These are phyloP conservation scores for Melaleuca alternifolia DNA, from an alignment of 345 rosid genomes.

Conservation along the genomic window DNA sequence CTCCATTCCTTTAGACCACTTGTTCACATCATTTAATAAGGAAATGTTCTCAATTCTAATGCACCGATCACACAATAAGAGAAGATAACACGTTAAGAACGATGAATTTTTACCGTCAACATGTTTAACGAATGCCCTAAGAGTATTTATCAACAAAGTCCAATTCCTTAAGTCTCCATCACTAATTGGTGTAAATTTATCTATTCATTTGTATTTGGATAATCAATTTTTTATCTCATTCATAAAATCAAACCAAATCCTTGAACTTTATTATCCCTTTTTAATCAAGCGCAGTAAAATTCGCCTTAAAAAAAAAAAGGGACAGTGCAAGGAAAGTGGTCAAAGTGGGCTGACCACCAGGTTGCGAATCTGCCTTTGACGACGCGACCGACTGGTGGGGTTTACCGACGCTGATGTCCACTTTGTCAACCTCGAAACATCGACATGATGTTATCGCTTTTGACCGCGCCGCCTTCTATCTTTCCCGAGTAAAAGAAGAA, in stretches of 20 bases:
- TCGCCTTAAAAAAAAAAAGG: too few species aligned
- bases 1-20: background rate
- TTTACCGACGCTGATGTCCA: background rate
- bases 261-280: background rate
- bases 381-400: background rate
- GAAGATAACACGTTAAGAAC: rapidly evolving
- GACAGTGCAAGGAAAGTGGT: too few species aligned
- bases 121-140: background rate
- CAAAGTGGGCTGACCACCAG: too few species aligned
- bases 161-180: rapidly evolving
- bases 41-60: background rate
- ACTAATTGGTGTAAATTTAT: background rate
- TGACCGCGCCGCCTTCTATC: background rate
- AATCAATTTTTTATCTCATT: background rate
- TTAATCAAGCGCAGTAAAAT: background rate
- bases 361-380: background rate
- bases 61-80: background rate
- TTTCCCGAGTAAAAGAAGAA: background rate
- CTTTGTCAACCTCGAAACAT: background rate
- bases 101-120: background rate
- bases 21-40: too few species aligned
- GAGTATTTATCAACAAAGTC: background rate
- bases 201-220: background rate
- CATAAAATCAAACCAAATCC: background rate
- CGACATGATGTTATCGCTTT: background rate